Evolutionary conservation across 306 rosid species (phyloP).

Genomic region (Cicer judaicum): DNA sequence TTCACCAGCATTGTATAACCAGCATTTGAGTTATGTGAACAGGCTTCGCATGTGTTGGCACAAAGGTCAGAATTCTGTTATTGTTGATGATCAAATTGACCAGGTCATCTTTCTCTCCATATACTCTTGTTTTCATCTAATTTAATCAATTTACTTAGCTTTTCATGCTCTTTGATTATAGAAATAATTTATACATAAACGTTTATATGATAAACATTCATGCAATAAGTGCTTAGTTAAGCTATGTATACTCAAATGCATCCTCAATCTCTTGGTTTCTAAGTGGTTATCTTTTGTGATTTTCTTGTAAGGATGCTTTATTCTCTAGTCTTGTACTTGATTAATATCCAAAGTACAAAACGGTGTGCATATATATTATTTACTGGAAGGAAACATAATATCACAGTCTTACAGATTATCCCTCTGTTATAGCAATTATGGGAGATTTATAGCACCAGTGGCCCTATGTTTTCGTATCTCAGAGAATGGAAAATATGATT

Average conservation of each 20-base stretch:
- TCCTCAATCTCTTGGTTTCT: slow-evolving; percentile 2
- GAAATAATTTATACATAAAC: neutral
- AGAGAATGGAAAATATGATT: neutral
- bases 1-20: slow-evolving; percentile 43
- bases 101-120: slow-evolving; percentile 44
- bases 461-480: neutral
- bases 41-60: slow-evolving; percentile 52
- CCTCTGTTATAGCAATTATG: neutral
- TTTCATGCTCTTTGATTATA: slow-evolving; percentile 18
- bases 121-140: slow-evolving; percentile 25
- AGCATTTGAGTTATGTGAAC: slow-evolving; percentile 51
- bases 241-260: neutral
- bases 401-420: too few relatives aligned
- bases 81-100: slow-evolving; percentile 47
- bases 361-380: neutral
- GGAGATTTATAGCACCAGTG: neutral
- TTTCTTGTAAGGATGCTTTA: slow-evolving; percentile 16
- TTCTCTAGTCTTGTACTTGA: neutral
- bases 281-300: slow-evolving; percentile 1
- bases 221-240: neutral
- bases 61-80: slow-evolving; percentile 48
- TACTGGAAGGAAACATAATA: too few relatives aligned
- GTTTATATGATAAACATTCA: neutral
- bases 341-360: slow-evolving; percentile 1
- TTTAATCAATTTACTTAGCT: slow-evolving; percentile 23